A percentile compares a stretch with the other conserved stretches of the same genome.
phyloP scores from a whole-genome alignment of 352 stramenopile genomes.

The Globisporangium paddicum region DNA sequence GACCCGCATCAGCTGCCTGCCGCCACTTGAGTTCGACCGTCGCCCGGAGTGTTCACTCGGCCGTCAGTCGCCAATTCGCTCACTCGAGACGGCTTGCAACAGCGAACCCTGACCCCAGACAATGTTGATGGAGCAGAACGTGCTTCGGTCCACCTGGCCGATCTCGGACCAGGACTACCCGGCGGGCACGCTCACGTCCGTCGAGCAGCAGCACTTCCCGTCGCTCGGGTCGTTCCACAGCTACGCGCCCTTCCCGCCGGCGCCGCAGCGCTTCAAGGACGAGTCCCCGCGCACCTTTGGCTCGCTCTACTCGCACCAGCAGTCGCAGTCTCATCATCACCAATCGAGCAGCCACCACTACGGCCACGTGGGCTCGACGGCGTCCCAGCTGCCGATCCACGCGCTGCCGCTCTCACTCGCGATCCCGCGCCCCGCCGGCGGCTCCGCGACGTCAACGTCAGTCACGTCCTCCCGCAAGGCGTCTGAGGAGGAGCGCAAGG shows the following conservation, averaged over 20 bases:
- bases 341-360: background rate
- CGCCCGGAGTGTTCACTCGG: background rate
- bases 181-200: constrained; percentile 3
- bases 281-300: constrained; percentile 14
- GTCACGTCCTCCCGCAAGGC: constrained; percentile 14
- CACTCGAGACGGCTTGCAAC: too few relatives aligned
- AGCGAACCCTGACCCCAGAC: background rate
- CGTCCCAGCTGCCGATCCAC: constrained; percentile 8
- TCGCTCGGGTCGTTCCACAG: constrained; percentile 12
- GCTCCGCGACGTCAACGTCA: background rate
- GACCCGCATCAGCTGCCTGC: constrained; percentile 1
- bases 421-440: constrained; percentile 7
- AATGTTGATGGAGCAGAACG: constrained; percentile 20
- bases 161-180: constrained; percentile 14
- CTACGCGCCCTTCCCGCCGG: constrained; percentile 12
- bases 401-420: constrained; percentile 12
- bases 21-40: background rate
- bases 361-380: background rate
- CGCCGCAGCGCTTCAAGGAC: constrained; percentile 15
- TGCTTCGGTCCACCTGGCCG: constrained; percentile 15
- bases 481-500: constrained; percentile 46
- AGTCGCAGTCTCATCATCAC: background rate
- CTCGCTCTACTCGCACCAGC: constrained; percentile 11
- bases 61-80: constrained; percentile 8
- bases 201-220: constrained; percentile 19